phyloP scores from a whole-genome alignment of 345 rosid species.

The Boechera retrofracta region DNA sequence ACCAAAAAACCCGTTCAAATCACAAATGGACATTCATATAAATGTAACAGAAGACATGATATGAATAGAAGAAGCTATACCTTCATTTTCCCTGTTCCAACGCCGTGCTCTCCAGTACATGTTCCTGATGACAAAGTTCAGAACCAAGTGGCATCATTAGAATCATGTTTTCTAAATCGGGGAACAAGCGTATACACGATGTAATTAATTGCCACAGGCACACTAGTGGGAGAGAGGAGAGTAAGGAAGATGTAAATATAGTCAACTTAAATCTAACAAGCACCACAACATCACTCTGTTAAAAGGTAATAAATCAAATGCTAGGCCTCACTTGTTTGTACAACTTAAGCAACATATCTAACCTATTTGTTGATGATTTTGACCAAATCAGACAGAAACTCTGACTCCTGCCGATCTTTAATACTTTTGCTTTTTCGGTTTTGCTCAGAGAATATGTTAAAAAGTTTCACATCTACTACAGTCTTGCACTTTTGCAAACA shows the following conservation, averaged over 20 bases:
- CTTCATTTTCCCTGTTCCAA: constrained; percentile 96
- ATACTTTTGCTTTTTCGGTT: not conserved
- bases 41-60: not conserved
- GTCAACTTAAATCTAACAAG: constrained; percentile 1
- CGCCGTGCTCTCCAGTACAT: constrained; percentile 95
- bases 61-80: constrained; percentile 28
- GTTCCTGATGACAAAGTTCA: constrained; percentile 63
- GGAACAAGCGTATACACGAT: not conserved
- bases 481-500: constrained; percentile 72
- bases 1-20: not conserved
- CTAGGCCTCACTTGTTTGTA: constrained; percentile 5
- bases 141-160: constrained; percentile 11
- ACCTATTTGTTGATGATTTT: not conserved
- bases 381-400: not conserved
- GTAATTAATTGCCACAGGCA: not conserved
- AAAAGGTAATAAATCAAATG: not conserved
- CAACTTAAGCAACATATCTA: constrained; percentile 13
- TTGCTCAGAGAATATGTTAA: not conserved
- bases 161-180: constrained; percentile 1
- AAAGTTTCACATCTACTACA: not conserved
- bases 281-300: not conserved
- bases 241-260: not conserved
- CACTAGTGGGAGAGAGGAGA: not conserved
- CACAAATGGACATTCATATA: not conserved
- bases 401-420: not conserved